Evolutionary conservation across 345 rosid species (phyloP), one percentile per base, ranked within the genome.

Genomic region (Gossypium mustelinum): DNA sequence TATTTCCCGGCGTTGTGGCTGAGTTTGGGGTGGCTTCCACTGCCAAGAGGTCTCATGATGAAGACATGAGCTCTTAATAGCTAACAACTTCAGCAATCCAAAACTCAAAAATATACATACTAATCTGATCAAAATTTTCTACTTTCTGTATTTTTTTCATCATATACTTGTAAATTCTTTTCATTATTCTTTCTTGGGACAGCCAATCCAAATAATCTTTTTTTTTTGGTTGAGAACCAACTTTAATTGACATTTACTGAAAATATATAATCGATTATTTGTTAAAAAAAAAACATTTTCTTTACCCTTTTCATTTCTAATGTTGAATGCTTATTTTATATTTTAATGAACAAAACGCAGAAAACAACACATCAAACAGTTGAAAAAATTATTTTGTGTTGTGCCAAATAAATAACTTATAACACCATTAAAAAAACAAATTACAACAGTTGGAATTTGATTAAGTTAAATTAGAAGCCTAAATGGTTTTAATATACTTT

Each of bases 1-100:
- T 76, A 18, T 68, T 80, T 68, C 74, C 72, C 25, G 17, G 56
- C 29, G 45, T 25, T 11, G 72, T 58, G 6, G 55, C 70, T 60
- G 77, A 52, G 10, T 54, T 70, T 34, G 61, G 67, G 7, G 68
- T 70, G n/a, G 79, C 72, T 58, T 69, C 82, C 16, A 9, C 18
- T 56, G 70, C 75, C 56, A 50, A 24, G 10, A 29, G 52, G 51
- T 29, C 25, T 41, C 68, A 5, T 48, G 24, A 56, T 27, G 73
- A 50, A 68, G 11, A 62, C 47, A 77, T 58, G 62, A 79, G 73
- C 64, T 79, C 80, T 63, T 82, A 48, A 68, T 16, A 18, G 48
- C 68, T 50, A 54, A 10, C 63, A 51, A 62, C 3, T 61, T 59
- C 9, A 22, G 50, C 57, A 50, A 27, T 68, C 73, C n/a, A 68